A percentile compares a stretch with the other conserved stretches of the same genome.
Evolutionary conservation across 345 rosid species (phyloP).

Genomic region (Erysimum cheiranthoides): DNA sequence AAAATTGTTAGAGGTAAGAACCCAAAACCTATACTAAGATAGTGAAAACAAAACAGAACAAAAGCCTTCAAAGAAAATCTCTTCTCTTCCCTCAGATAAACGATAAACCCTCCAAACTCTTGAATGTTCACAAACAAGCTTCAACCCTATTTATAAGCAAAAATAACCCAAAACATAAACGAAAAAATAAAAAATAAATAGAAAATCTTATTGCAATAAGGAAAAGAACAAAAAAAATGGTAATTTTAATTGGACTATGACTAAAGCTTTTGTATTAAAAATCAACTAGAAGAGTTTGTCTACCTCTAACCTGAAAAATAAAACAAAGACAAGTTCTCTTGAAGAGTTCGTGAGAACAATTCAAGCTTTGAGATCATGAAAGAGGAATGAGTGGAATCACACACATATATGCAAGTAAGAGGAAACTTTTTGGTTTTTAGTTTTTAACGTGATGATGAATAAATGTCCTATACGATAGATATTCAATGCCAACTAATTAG

Average conservation of each 20-base stretch:
- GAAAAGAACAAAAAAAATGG: not conserved
- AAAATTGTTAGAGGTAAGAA: not conserved
- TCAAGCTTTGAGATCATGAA: slow-evolving; percentile 13
- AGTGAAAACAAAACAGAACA: not conserved
- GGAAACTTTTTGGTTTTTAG: slow-evolving; percentile 10
- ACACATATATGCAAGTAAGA: slow-evolving; percentile 23
- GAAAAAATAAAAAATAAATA: too few species aligned
- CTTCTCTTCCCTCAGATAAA: not conserved
- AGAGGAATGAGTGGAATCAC: slow-evolving; percentile 17
- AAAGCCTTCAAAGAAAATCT: not conserved
- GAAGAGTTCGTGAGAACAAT: not conserved
- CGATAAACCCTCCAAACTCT: not conserved
- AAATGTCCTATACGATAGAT: slow-evolving; percentile 22
- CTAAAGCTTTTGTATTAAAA: not conserved
- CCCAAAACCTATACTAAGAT: not conserved
- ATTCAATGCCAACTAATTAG: slow-evolving; percentile 24
- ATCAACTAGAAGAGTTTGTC: not conserved
- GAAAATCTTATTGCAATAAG: not conserved
- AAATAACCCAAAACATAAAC: not conserved
- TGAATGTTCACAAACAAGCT: not conserved
- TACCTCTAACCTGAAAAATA: slow-evolving; percentile 1
- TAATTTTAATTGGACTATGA: not conserved
- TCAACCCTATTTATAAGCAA: not conserved
- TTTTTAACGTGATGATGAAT: slow-evolving; percentile 13
- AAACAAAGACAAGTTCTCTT: not conserved